Evolutionary conservation across 805 yeast genomes (phyloP), one percentile per base, ranked within the genome.

Genomic region (Zygotorulaspora chibaensis): DNA sequence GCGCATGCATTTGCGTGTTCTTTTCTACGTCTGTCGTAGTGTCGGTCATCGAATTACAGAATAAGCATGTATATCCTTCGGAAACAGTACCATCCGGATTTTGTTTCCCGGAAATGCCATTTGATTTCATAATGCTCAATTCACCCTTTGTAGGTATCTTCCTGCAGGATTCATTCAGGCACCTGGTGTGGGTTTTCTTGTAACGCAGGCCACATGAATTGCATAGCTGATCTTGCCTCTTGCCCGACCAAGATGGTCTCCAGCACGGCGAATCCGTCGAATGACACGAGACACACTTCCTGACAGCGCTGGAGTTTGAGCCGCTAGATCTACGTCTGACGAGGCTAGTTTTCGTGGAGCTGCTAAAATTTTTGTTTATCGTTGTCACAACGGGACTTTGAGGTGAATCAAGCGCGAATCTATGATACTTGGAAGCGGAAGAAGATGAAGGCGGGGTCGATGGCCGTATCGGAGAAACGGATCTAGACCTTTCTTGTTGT

Each of bases 131-230:
- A 28, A 87, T 72, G 3, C 88, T 78, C 87, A 96, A 85, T 68
- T 91, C 98, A 51, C 96, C 91, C 68, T 91, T 90, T 16, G 97
- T 95, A 3, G 99, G 99, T 49, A 91, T 89, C 59, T 91, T 80
- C 53, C 84, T 78, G 69, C 99, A 91, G 15, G 68, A 61, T 2
- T 73, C 67, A 56, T 86, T 84, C 41, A 85, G 71, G 68, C 99
- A 91, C 60, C 97, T 77, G 2, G 96, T 95, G 23, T 87, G 86
- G 0, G 97, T 90, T 70, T 91, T 91, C 67, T 93, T 90, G 70
- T 87, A 91, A 53, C 99, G 75, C 57, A 91, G 72, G 1, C 99
- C 99, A 68, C 99, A 91, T 1, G 96, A 87, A 63, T 91, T 91
- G 72, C 99, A 91, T 55, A 91, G 75, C 69, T 90, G 98, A n/a